Conservation (phyloP, 23 red algal species). For the Gracilariopsis chorda region DNA sequence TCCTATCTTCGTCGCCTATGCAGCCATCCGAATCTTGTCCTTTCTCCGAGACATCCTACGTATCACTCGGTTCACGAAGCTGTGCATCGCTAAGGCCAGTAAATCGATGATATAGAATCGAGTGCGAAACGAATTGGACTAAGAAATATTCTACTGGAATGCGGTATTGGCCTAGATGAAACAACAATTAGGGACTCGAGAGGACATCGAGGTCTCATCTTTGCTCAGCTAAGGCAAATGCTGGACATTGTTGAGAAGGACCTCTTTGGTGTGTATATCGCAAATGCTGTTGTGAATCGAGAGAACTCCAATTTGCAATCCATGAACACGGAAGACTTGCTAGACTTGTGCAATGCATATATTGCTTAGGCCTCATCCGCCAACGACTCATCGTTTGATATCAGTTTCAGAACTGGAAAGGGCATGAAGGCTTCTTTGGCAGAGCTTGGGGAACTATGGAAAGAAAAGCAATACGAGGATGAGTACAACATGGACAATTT, state of each 20-base stretch:
- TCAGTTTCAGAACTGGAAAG: slow-evolving; percentile 20
- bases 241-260: slow-evolving; percentile 90
- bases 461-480: slow-evolving; percentile 86
- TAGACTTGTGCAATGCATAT: slow-evolving; percentile 80
- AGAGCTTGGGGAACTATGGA: slow-evolving; percentile 74
- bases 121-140: slow-evolving; percentile 75
- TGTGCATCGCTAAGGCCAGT: slow-evolving; percentile 17
- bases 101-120: slow-evolving; percentile 63
- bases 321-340: slow-evolving; percentile 81
- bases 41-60: slow-evolving; percentile 44
- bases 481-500: slow-evolving; percentile 81
- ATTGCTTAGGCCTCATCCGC: neutral
- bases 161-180: slow-evolving; percentile 68
- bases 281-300: slow-evolving; percentile 84
- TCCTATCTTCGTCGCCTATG: slow-evolving; percentile 80
- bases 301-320: slow-evolving; percentile 82
- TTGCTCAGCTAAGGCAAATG: slow-evolving; percentile 91
- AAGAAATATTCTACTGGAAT: slow-evolving; percentile 70
- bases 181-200: slow-evolving; percentile 7
- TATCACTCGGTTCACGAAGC: slow-evolving; percentile 26
- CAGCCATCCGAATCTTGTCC: slow-evolving; percentile 84
- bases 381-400: neutral
- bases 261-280: slow-evolving; percentile 72
- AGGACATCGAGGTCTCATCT: slow-evolving; percentile 92
- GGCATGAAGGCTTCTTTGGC: slow-evolving; percentile 61